Base-by-base conservation (phyloP, 2,329 filamentous ascomycete species). In the Monosporascus cannonballus region DNA sequence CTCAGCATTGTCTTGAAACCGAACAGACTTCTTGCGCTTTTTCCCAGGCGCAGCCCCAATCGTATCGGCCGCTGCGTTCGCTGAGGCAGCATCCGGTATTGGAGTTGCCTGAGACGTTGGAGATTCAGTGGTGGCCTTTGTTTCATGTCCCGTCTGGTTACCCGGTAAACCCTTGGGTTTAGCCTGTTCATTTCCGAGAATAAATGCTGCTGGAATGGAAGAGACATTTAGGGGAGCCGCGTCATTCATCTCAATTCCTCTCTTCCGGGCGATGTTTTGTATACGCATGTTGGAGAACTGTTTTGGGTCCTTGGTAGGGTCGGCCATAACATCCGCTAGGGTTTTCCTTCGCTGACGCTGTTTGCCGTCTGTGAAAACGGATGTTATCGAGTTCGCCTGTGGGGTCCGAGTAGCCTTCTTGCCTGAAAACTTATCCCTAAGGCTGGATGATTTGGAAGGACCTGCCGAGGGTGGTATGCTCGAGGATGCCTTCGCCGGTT, bases 361-460 rank as follows among this genome's bases (percentile, higher is more conserved):
- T 52, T 68, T 76, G 2, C 78, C 77, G 9, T 68, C 68, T 6
- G 63, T 56, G 47, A 81, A 81, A 1, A 81, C 71, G 53, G 80
- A 81, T 15, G 52, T 56, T 7, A 53, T 41, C 46, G 30, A 57
- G 41, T 24, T 48, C 25, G 47, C 52, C 24, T 51, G 36, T 41
- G 51, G 55, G 42, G 52, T 65, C 49, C 61, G 61, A 42, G 63
- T 64, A 27, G 64, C 64, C 27, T 59, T 68, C 48, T 61, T 65
- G 15, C 58, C 58, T 34, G 51, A 56, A 25, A 63, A 58, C 18
- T 59, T 61, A 44, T 58, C 61, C 34, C 57, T 55, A 27, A 59
- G 45, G 42, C 56, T 59, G 11, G 62, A 51, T 3, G 53, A 49
- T 45, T 54, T 62, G 17, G 52, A 53, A 8, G 54, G 53, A 9